phyloP scores from a whole-genome alignment of 2,329 filamentous ascomycete species.

The Botryotinia narcissicola region DNA sequence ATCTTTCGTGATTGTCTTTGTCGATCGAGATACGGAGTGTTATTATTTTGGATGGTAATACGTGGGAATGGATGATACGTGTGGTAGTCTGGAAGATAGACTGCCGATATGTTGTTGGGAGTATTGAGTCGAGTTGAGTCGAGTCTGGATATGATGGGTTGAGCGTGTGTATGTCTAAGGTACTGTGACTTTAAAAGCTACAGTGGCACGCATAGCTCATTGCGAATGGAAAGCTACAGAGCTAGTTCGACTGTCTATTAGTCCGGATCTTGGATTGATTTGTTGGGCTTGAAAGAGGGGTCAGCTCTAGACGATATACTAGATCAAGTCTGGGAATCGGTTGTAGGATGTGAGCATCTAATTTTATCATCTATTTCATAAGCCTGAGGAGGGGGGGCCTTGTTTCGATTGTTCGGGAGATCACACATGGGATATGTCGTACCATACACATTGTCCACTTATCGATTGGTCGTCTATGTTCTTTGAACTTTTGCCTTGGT shows the following conservation, averaged over 20 bases:
- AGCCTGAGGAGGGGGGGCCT: not conserved
- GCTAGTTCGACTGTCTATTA: rapidly evolving
- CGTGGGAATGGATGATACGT: not conserved
- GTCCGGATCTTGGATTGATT: not conserved
- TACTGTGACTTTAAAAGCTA: not conserved
- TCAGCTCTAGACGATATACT: not conserved
- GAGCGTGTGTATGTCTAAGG: no score
- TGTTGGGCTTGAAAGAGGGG: not conserved
- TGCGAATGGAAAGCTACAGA: not conserved
- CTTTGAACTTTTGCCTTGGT: not conserved
- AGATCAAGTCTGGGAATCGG: not conserved
- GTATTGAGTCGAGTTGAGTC: no score
- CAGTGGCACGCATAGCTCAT: not conserved
- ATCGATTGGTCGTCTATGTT: not conserved
- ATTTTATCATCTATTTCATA: rapidly evolving
- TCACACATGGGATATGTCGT: not conserved
- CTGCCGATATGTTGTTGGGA: not conserved
- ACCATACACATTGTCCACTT: not conserved
- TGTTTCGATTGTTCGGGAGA: not conserved
- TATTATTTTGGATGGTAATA: no score
- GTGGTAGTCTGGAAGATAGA: not conserved
- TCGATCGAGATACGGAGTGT: no score
- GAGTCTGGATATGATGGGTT: not conserved
- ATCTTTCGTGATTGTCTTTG: no score
- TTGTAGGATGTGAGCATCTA: no score